phyloP scores from a whole-genome alignment of 2,329 filamentous ascomycete genomes.

The Verticillium nubilum region DNA sequence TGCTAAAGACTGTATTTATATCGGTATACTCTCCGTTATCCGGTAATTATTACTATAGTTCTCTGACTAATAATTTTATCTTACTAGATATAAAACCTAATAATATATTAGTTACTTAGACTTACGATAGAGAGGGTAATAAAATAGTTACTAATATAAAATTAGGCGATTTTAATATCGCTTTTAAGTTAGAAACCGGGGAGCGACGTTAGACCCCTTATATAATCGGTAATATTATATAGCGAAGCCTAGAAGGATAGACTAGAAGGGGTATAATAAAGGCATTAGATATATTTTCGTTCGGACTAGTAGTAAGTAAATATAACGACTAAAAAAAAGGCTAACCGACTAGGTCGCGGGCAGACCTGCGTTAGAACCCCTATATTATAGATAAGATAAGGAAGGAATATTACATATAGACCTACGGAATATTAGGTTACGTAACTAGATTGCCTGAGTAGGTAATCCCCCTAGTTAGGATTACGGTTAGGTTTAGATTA shows the following conservation, averaged over 20 bases:
- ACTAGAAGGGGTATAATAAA: constrained; percentile 23
- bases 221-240: constrained; percentile 30
- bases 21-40: constrained; percentile 25
- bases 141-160: constrained; percentile 21
- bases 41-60: no score
- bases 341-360: no score
- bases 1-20: constrained; percentile 26
- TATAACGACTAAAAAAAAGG: no score
- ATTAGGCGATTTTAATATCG: constrained; percentile 29
- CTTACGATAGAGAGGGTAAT: constrained; percentile 21
- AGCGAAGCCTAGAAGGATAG: constrained; percentile 32
- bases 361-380: no score
- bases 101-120: constrained; percentile 30
- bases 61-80: no score
- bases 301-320: constrained; percentile 28
- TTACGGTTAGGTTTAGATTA: no score
- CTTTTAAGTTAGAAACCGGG: constrained; percentile 22
- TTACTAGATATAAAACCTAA: constrained; percentile 31
- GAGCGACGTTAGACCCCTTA: constrained; percentile 17
- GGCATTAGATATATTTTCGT: constrained; percentile 30
- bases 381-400: no score
- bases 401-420: no score
- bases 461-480: no score
- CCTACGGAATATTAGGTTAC: no score
- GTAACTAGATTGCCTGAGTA: no score